phyloP scores from a whole-genome alignment of 2,329 filamentous ascomycete genomes.

The Ascochyta koolunga region DNA sequence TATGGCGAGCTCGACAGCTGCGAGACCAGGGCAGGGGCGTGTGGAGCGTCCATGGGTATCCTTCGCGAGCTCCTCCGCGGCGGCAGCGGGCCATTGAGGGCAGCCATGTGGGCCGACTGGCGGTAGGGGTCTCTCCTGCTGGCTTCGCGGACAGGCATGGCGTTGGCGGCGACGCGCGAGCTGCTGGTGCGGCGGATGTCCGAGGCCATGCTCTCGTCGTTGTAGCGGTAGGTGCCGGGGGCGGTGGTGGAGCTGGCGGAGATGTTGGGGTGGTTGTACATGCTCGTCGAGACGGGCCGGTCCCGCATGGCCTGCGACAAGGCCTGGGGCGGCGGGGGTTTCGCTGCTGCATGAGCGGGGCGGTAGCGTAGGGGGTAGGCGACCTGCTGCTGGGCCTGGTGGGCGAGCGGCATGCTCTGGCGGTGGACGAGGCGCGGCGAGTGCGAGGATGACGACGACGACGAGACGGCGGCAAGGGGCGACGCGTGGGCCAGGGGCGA shows the following conservation, averaged over 20 bases:
- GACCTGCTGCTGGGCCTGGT: constrained; percentile 50
- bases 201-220: constrained; percentile 49
- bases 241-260: constrained; percentile 53
- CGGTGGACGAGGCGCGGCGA: constrained; percentile 49
- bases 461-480: constrained; percentile 28
- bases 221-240: constrained; percentile 54
- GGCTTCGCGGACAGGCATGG: constrained; percentile 69
- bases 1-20: constrained; percentile 53
- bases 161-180: constrained; percentile 66
- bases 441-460: constrained; percentile 33
- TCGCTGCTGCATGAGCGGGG: constrained; percentile 34
- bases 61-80: constrained; percentile 79
- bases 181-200: constrained; percentile 62
- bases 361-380: constrained; percentile 40
- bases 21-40: constrained; percentile 18
- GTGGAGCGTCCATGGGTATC: constrained; percentile 59
- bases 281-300: constrained; percentile 52
- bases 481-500: constrained; percentile 31
- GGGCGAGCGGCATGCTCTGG: constrained; percentile 51
- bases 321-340: constrained; percentile 25
- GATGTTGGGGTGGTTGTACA: constrained; percentile 57
- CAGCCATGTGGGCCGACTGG: constrained; percentile 60
- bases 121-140: constrained; percentile 74
- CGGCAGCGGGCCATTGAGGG: constrained; percentile 68
- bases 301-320: constrained; percentile 39